Evolutionary conservation across 2,329 filamentous ascomycete genomes (phyloP), one percentile per base, ranked within the genome.

Genomic region (Fusarium nanum): DNA sequence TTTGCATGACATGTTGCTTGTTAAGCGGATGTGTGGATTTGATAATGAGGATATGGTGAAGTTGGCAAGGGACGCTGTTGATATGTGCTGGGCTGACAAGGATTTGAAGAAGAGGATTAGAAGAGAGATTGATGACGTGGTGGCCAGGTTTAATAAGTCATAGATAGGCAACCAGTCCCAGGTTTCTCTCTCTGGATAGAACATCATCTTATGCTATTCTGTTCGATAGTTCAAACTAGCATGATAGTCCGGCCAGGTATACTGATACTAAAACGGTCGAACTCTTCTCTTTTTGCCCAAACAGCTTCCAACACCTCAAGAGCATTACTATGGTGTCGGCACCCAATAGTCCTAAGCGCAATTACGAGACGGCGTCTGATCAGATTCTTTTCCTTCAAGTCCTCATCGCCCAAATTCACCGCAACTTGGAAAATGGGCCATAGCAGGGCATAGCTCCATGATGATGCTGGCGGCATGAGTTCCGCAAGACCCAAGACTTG

Each of bases 31-130:
- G 56, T 69, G 68, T 6, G 32, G 4, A 0, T 71, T 71, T 7
- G 41, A 9, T 10, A 22, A 69, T 5, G 41, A 20, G 3, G 83
- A 86, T 1, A 83, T 87, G 77, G 76, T 82, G 0, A 67, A 72
- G 27, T 68, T 86, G 52, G 78, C 76, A 0, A 78, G 69, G 20
- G 80, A 86, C 71, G 81, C 80, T 1, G 76, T 86, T 9, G 80
- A 82, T 11, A 83, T 84, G 64, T 82, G 77, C 45, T 87, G 84
- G 85, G 84, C 83, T 7, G 18, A 48, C 3, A 34, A 53, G 1
- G 8, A 0, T 0, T 12, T 32, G 16, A 68, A 66, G n/a, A 6
- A 23, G 3, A 41, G 45, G 8, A 53, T 68, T 0, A 42, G 34
- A 11, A 7, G n/a, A 1, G 65, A 60, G 41, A 46, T 68, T 12